A percentile compares a stretch with the other conserved stretches of the same genome.
phyloP scores from a whole-genome alignment of 2,329 filamentous ascomycete species.

The Fusarium tricinctum region DNA sequence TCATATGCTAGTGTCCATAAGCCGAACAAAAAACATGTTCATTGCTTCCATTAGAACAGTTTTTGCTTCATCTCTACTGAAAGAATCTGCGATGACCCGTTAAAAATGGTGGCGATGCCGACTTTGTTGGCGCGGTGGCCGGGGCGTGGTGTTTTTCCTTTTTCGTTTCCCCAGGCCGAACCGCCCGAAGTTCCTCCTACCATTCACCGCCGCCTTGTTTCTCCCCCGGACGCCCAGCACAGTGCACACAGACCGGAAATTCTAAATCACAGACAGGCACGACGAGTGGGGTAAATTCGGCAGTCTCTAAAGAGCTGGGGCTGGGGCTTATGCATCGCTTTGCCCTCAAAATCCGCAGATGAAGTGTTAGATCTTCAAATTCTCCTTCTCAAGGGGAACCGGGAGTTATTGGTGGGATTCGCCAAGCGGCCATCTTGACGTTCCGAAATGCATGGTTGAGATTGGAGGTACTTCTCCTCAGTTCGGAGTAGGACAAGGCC shows the following conservation, averaged over 20 bases:
- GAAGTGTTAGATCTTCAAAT: background rate
- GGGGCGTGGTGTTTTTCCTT: slow-evolving; percentile 14
- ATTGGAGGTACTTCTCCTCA: slow-evolving; percentile 12
- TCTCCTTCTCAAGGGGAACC: background rate
- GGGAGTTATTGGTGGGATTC: background rate
- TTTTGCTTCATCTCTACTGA: background rate
- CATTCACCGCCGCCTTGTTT: slow-evolving; percentile 37
- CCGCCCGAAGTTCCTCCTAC: slow-evolving; percentile 29
- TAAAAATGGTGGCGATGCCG: slow-evolving; percentile 28
- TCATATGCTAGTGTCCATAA: background rate
- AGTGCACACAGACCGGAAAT: slow-evolving; percentile 30
- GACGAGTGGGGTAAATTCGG: slow-evolving; percentile 20
- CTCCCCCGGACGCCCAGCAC: slow-evolving; percentile 25
- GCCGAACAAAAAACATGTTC: too few relatives aligned
- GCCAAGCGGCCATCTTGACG: background rate
- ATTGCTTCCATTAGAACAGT: background rate
- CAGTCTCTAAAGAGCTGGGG: slow-evolving; percentile 24
- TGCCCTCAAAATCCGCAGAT: background rate
- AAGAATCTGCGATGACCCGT: slow-evolving; percentile 10
- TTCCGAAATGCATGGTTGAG: slow-evolving; percentile 1
- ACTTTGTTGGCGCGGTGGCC: slow-evolving; percentile 22
- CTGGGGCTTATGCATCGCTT: slow-evolving; percentile 23
- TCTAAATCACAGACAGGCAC: slow-evolving; percentile 7
- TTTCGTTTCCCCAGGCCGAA: slow-evolving; percentile 19
- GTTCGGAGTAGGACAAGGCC: slow-evolving; percentile 23